These are phyloP conservation scores for Alternaria ethzedia DNA, from an alignment of 2,329 filamentous ascomycete species.

Conservation along the genomic window DNA sequence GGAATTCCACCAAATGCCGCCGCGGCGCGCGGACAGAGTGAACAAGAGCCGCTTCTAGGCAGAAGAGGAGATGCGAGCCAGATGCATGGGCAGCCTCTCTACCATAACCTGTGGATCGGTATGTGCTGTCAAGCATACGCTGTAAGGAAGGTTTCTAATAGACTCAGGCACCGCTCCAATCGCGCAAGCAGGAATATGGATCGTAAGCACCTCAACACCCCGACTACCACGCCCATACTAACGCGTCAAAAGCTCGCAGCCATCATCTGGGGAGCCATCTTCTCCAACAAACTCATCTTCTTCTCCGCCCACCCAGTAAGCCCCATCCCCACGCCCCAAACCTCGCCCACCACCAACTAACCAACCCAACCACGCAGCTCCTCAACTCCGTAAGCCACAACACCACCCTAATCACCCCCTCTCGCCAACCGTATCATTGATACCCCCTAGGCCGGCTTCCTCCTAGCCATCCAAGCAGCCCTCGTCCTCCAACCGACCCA, in stretches of 20 bases:
- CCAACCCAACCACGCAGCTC: conserved; percentile 44
- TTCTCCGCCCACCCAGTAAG: conserved; percentile 88
- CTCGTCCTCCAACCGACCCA: conserved; percentile 88
- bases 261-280: conserved; percentile 79
- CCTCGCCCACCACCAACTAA: conserved; percentile 9
- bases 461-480: conserved; percentile 79
- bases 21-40: conserved; percentile 51
- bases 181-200: conserved; percentile 77
- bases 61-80: conserved; percentile 76
- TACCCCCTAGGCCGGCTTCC: conserved; percentile 63
- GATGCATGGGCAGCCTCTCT: conserved; percentile 66
- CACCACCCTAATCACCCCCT: conserved; percentile 10
- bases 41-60: conserved; percentile 75
- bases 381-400: conserved; percentile 56
- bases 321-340: neutral
- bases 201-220: conserved; percentile 56
- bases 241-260: conserved; percentile 63
- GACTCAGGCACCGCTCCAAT: conserved; percentile 77
- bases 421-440: conserved; percentile 24
- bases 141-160: neutral
- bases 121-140: conserved; percentile 33
- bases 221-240: conserved; percentile 7
- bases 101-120: conserved; percentile 79
- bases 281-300: conserved; percentile 73
- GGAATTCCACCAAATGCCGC: conserved; percentile 63